Conservation (phyloP, 495 filamentous ascomycete genomes). For the Neurospora sp. region DNA sequence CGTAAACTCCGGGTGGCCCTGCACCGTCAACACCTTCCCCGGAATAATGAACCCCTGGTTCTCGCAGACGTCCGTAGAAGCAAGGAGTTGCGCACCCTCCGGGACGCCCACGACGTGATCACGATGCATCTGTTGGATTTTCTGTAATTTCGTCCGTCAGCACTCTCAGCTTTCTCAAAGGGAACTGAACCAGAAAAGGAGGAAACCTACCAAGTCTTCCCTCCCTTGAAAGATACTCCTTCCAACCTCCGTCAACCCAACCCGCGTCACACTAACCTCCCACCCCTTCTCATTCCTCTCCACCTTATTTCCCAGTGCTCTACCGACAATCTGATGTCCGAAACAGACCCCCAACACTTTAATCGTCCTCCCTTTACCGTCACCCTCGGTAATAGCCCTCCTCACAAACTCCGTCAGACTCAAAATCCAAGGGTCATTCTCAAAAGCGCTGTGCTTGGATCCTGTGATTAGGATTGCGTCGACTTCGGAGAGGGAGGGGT, state of each 20-base stretch:
- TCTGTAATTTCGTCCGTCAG: slow-evolving; percentile 2
- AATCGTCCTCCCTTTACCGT: slow-evolving; percentile 34
- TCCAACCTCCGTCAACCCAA: slow-evolving; percentile 60
- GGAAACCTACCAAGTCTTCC: slow-evolving; percentile 51
- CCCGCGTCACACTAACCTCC: slow-evolving; percentile 68
- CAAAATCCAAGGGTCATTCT: slow-evolving; percentile 65
- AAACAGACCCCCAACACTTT: slow-evolving; percentile 77
- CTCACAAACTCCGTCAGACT: slow-evolving; percentile 62
- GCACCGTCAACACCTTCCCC: slow-evolving; percentile 60
- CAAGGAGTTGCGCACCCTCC: slow-evolving; percentile 49
- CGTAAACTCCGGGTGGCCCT: slow-evolving; percentile 88
- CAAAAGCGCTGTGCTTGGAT: slow-evolving; percentile 46
- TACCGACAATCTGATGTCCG: slow-evolving; percentile 80
- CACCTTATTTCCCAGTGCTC: slow-evolving; percentile 75
- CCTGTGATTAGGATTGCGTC: slow-evolving; percentile 80
- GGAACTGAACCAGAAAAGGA: background rate
- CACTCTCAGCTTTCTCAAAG: background rate
- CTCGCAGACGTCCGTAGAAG: slow-evolving; percentile 52
- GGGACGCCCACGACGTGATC: slow-evolving; percentile 67
- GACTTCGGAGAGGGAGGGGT: slow-evolving; percentile 60
- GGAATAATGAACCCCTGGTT: slow-evolving; percentile 76
- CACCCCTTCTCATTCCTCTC: slow-evolving; percentile 60
- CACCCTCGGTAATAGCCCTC: slow-evolving; percentile 22
- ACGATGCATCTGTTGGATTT: slow-evolving; percentile 82
- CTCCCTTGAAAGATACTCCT: slow-evolving; percentile 56